Base-by-base conservation (phyloP, 306 rosid species). In the Alnus rubra region DNA sequence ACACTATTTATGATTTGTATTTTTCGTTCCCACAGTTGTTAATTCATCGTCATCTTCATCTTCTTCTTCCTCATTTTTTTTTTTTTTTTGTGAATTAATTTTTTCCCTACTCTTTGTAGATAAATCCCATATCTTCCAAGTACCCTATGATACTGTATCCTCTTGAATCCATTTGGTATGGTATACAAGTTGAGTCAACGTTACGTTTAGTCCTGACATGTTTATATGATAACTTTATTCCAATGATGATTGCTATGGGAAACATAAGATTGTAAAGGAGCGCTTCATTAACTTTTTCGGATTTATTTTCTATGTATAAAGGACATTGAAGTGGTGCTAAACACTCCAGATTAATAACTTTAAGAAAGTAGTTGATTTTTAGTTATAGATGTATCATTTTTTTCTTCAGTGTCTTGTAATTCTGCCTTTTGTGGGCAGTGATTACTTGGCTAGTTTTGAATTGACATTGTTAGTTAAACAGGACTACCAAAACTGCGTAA, bases 401-500 rank as follows among this genome's bases (percentile, higher is more conserved):
- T 59, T 59, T 28, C 65, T 59, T 68, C 33, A 35, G 51, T 9
- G 51, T 42, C 33, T 68, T 68, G 13, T 23, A 59, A 23, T 28
- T 59, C 14, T 31, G 15, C 53, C 62, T 53, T 55, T 16, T 2
- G 30, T 33, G 35, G 28, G 35, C 47, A 70, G 49, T 54, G 56
- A 58, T 74, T 76, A 51, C 48, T 42, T 76, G 81, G 74, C 69
- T 72, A 72, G 6, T 82, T 83, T 82, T 85, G 44, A 33, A 79
- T 82, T 87, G 62, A 69, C 39, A 1, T 76, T 81, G n/a, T 81
- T 71, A 67, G 81, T 78, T 72, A 33, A 76, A 76, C 68, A 96
- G 99, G 99, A 69, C 92, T 96, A 68, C 96, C 99, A 59, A 87
- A 91, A 58, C 84, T 93, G 77, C 92, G 99, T 44, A 73, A 90